Conservation (phyloP, 441 rosid genomes). For the Dalechampia spathulata region DNA sequence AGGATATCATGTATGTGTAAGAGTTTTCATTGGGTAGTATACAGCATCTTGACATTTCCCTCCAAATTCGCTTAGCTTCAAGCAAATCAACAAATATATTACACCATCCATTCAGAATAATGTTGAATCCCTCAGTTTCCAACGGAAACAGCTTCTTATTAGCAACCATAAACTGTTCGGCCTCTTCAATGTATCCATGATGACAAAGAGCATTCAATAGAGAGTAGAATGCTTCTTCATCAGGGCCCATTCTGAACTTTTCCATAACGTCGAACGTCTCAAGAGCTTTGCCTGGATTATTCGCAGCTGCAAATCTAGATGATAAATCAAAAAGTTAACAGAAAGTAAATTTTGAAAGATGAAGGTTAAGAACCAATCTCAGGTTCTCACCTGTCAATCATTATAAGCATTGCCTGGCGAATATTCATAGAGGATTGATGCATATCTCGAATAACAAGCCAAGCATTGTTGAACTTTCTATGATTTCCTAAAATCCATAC, state of each 20-base stretch:
- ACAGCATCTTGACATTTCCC: constrained; percentile 68
- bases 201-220: constrained; percentile 53
- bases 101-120: constrained; percentile 80
- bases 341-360: neutral
- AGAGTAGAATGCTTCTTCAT: constrained; percentile 58
- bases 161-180: constrained; percentile 77
- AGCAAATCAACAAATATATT: constrained; percentile 45
- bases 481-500: constrained; percentile 62
- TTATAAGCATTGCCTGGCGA: constrained; percentile 57
- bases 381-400: constrained; percentile 84
- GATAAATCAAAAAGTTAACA: constrained; percentile 1
- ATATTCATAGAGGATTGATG: constrained; percentile 38
- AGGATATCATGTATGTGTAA: constrained; percentile 61
- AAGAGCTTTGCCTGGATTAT: constrained; percentile 68
- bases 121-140: constrained; percentile 50
- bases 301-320: constrained; percentile 72
- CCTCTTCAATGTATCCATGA: constrained; percentile 80
- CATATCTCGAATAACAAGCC: constrained; percentile 73
- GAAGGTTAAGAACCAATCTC: neutral
- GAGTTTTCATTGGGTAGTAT: constrained; percentile 55
- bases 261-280: constrained; percentile 60
- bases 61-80: constrained; percentile 88
- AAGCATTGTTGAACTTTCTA: constrained; percentile 64
- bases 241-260: constrained; percentile 62
- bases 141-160: constrained; percentile 72